Evolutionary conservation across 805 yeast species (phyloP), one percentile per base, ranked within the genome.

Genomic region (Hanseniaspora singularis): DNA sequence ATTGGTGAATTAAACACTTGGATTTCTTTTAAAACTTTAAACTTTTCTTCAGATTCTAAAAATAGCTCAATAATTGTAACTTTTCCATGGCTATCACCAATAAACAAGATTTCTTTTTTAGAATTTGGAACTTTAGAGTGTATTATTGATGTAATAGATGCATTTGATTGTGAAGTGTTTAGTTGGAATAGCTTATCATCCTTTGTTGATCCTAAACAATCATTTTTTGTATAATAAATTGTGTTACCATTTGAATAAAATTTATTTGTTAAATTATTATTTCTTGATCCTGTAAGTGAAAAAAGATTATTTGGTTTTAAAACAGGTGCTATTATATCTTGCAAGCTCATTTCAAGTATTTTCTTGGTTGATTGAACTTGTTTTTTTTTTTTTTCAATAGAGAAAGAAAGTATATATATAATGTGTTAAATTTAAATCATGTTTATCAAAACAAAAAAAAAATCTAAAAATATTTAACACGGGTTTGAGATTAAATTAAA

Each of bases 231-330:
- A 27, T 44, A 44, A 22, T 30, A 44, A 15, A 44, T 31, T 8
- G 34, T 30, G n/a, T 32, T 27, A 11, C 48, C 48, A 27, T 44
- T 44, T 3, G 48, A 37, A 14, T 44, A 44, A 31, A 44, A 44
- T 18, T 37, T 30, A 18, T 22, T 30, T 12, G 37, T 15, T 12
- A 44, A 4, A 31, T 44, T 44, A 11, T 44, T 37, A 26, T 44
- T 44, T 44, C 33, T 44, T 11, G 48, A 37, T 30, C 27, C 37
- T 7, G 48, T 37, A 16, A 44, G 30, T 18, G 40, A 19, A 19
- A 44, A 27, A 6, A 34, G 41, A 23, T 33, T 31, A 18, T 44
- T 44, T 30, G 48, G 48, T 15, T 44, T 44, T 14, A 36, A 24
- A 37, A 38, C 30, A n/a, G 48, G 48, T 2, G 32, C 37, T 15